Evolutionary conservation across 352 stramenopile genomes (phyloP).

Genomic region (Globisporangium nodosum): DNA sequence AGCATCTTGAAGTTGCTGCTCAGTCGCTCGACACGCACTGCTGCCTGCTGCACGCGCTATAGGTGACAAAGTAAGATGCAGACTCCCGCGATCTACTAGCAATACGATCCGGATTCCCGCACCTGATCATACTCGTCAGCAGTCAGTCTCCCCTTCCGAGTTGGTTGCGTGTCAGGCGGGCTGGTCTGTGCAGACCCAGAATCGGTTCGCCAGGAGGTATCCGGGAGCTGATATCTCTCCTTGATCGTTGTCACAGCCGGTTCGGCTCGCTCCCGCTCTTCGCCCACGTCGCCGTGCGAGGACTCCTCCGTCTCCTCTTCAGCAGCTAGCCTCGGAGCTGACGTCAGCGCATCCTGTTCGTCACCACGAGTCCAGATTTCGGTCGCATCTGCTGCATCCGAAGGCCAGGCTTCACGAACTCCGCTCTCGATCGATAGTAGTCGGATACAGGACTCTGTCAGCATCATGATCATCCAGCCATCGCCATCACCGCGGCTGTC

Average conservation of each 20-base stretch:
- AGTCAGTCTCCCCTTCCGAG: conserved; percentile 20
- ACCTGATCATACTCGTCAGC: conserved; percentile 29
- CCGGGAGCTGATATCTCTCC: conserved; percentile 35
- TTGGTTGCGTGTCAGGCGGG: not conserved
- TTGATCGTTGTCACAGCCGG: conserved; percentile 30
- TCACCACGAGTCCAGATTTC: not conserved
- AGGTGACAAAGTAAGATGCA: not conserved
- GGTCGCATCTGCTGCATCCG: not conserved
- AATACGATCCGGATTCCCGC: not conserved
- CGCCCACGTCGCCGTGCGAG: not conserved
- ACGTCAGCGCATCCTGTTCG: not conserved
- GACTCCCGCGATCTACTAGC: not conserved
- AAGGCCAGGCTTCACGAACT: not conserved
- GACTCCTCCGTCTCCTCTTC: not conserved
- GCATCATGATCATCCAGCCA: conserved; percentile 3
- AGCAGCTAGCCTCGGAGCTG: not conserved
- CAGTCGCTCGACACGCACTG: conserved; percentile 32
- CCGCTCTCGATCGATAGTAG: not conserved
- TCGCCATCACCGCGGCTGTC: not conserved
- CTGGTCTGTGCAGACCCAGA: not conserved
- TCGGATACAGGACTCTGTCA: conserved; percentile 6
- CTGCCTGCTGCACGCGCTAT: conserved; percentile 26
- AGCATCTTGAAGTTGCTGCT: conserved; percentile 35
- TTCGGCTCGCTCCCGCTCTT: not conserved
- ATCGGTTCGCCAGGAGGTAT: conserved; percentile 20